These are phyloP conservation scores for Penicillium desertorum DNA, from an alignment of 495 filamentous ascomycete genomes.

Conservation along the genomic window DNA sequence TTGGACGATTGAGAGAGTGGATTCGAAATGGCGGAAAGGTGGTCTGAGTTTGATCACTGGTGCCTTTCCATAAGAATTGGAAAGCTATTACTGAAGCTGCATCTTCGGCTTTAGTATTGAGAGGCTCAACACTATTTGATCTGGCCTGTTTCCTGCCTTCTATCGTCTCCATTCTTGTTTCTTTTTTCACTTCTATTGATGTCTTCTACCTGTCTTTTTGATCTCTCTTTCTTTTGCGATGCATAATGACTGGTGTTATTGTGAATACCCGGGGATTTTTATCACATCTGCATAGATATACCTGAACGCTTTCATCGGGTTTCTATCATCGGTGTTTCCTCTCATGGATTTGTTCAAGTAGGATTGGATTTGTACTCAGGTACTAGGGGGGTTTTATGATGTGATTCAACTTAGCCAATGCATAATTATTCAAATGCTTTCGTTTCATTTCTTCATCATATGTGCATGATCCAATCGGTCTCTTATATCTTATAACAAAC, in stretches of 20 bases:
- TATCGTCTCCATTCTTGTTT: not conserved
- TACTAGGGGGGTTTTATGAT: not conserved
- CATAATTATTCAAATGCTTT: not conserved
- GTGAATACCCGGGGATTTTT: slow-evolving; percentile 13
- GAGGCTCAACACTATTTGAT: not conserved
- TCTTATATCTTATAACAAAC: too few relatives aligned
- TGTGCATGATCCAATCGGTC: too few relatives aligned
- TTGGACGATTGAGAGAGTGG: slow-evolving; percentile 56
- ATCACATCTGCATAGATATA: slow-evolving; percentile 9
- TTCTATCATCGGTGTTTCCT: slow-evolving; percentile 1
- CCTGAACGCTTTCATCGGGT: slow-evolving; percentile 5
- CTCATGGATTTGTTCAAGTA: not conserved
- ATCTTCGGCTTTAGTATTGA: not conserved
- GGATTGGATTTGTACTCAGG: not conserved
- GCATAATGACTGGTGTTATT: slow-evolving; percentile 13
- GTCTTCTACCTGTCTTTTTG: slow-evolving; percentile 2
- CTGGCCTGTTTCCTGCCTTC: not conserved
- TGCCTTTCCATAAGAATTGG: not conserved
- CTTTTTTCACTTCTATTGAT: not conserved
- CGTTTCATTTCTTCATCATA: not conserved
- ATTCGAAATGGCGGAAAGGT: slow-evolving; percentile 43
- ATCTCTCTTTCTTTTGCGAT: not conserved
- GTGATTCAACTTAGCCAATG: not conserved
- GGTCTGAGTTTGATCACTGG: slow-evolving; percentile 8
- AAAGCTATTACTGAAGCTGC: not conserved